phyloP scores from a whole-genome alignment of 257 asterid species.

The Gentiana dahurica region DNA sequence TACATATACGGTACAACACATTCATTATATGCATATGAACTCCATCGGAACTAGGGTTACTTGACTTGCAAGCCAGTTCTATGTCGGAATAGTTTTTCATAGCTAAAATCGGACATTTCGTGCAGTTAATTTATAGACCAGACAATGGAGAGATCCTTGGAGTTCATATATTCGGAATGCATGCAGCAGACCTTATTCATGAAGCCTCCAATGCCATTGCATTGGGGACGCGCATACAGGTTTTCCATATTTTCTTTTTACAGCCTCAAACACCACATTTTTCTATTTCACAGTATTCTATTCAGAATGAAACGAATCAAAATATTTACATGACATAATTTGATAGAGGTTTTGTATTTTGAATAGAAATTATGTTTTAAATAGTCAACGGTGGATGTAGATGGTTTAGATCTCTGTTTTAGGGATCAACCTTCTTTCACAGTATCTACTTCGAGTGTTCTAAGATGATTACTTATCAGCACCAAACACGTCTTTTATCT shows the following conservation, averaged over 20 bases:
- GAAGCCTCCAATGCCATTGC: conserved; percentile 93
- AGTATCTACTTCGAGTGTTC: too few relatives aligned
- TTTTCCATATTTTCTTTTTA: conserved; percentile 11
- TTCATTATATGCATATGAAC: too few relatives aligned
- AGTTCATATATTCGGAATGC: conserved; percentile 87
- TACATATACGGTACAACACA: too few relatives aligned
- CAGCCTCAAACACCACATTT: background rate
- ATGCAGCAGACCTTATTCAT: conserved; percentile 93
- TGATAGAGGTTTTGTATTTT: too few relatives aligned
- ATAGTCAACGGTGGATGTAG: too few relatives aligned
- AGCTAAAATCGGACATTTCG: conserved; percentile 16
- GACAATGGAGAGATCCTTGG: conserved; percentile 94
- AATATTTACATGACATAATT: too few relatives aligned
- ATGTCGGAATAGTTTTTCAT: background rate
- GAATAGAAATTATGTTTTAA: too few relatives aligned
- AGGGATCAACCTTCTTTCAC: too few relatives aligned
- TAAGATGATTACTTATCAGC: too few relatives aligned
- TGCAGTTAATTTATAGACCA: conserved; percentile 85
- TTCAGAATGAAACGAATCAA: too few relatives aligned
- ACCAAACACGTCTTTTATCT: too few relatives aligned
- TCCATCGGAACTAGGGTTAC: background rate
- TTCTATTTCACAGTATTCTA: background rate
- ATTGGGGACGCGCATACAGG: conserved; percentile 84
- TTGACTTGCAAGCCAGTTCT: background rate
- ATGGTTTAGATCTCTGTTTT: too few relatives aligned